Percentiles rank a stretch among this genome's conserved stretches.
Conservation (phyloP, 352 stramenopile species). For the Phytophthora pistaciae region DNA sequence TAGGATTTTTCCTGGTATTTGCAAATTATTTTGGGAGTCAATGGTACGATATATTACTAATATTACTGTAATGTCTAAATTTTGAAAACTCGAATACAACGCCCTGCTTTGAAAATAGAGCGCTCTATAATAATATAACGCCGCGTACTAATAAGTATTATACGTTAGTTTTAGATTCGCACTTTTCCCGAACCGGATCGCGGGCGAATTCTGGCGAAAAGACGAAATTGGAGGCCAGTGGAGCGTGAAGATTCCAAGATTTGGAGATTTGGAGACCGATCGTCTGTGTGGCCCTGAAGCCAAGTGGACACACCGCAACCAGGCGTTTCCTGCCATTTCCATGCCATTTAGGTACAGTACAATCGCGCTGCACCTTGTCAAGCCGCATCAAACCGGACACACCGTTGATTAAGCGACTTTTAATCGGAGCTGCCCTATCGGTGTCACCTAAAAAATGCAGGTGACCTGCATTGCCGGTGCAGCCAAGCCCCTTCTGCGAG, state of each 20-base stretch:
- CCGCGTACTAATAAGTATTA: too few relatives aligned
- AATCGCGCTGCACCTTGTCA: background rate
- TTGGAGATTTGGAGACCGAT: constrained; percentile 15
- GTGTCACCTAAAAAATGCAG: background rate
- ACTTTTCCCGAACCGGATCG: constrained; percentile 1
- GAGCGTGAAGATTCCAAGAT: constrained; percentile 14
- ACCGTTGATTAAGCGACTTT: background rate
- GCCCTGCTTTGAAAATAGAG: too few relatives aligned
- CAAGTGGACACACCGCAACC: background rate
- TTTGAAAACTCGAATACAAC: too few relatives aligned
- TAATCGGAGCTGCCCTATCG: background rate
- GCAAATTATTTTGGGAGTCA: too few relatives aligned
- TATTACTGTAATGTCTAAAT: too few relatives aligned
- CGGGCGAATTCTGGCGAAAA: constrained; percentile 22
- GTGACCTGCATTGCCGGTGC: background rate
- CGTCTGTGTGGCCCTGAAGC: background rate
- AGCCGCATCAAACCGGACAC: background rate
- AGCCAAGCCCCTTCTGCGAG: background rate
- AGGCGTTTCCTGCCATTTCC: background rate
- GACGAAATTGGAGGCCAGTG: constrained; percentile 10
- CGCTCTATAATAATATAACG: too few relatives aligned
- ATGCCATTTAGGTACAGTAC: background rate
- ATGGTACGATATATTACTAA: too few relatives aligned
- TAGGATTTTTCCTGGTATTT: too few relatives aligned
- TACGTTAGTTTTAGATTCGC: background rate